These are phyloP conservation scores for Macrocybe gigantea DNA, from an alignment of 768 basidiomycete genomes.

Conservation along the genomic window DNA sequence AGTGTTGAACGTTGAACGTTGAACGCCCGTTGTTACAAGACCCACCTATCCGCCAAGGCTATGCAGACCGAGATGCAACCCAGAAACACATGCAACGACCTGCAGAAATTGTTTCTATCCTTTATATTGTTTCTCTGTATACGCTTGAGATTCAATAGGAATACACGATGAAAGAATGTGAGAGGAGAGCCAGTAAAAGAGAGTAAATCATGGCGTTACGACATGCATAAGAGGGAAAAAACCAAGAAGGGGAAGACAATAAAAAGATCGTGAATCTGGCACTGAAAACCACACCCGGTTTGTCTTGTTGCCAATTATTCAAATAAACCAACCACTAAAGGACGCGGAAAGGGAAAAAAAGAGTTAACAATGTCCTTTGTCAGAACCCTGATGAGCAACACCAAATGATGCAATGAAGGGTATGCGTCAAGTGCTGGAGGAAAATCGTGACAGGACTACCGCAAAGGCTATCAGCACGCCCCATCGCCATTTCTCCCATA, in stretches of 20 bases:
- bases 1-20: no score
- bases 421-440: conserved; percentile 35
- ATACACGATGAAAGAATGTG: neutral
- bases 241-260: neutral
- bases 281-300: neutral
- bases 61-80: no score
- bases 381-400: neutral
- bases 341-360: neutral
- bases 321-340: conserved; percentile 3
- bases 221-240: neutral
- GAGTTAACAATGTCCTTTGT: neutral
- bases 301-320: conserved; percentile 3
- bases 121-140: no score
- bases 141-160: no score
- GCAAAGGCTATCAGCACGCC: conserved; percentile 74
- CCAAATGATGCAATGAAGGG: neutral
- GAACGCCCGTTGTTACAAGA: no score
- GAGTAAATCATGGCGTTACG: neutral
- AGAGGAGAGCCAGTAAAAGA: conserved; percentile 4
- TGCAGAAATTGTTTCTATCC: no score
- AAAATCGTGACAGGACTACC: conserved; percentile 71
- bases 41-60: no score
- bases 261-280: conserved; percentile 10
- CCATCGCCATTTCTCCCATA: conserved; percentile 86
- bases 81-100: no score